Percentiles rank a stretch among this genome's conserved stretches.
Conservation (phyloP, 345 rosid species). For the Eucalyptus grandis region DNA sequence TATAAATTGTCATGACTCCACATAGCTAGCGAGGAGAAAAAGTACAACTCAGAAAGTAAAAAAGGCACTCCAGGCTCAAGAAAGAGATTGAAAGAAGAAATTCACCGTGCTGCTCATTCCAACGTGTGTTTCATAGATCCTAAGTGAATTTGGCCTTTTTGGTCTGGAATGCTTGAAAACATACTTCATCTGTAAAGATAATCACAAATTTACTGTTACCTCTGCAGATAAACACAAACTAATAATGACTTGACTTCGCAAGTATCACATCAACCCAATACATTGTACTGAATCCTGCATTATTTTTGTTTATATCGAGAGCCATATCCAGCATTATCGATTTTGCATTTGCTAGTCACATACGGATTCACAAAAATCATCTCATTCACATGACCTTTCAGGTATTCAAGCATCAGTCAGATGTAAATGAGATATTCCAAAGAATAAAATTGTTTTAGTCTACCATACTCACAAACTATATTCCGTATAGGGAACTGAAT, state of each 20-base stretch:
- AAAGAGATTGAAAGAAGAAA: neutral
- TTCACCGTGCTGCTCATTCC: conserved; percentile 97
- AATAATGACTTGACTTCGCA: neutral
- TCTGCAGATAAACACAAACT: neutral
- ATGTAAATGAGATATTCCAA: neutral
- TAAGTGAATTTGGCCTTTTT: conserved; percentile 70
- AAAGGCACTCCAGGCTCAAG: neutral
- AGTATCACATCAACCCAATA: neutral
- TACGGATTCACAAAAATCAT: neutral
- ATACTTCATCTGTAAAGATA: conserved; percentile 58
- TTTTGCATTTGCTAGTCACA: neutral
- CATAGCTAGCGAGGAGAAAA: neutral
- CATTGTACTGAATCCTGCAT: neutral
- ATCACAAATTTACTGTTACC: neutral
- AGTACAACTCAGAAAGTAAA: neutral
- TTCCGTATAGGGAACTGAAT: neutral
- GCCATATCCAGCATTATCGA: neutral
- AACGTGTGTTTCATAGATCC: conserved; percentile 92
- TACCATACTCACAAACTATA: neutral
- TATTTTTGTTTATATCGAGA: neutral
- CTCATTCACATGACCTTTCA: neutral
- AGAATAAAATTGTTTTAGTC: neutral
- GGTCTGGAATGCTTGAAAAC: conserved; percentile 83
- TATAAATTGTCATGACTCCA: neutral
- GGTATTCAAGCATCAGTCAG: neutral